Evolutionary conservation across 2,329 filamentous ascomycete genomes (phyloP).

Genomic region (Thermoascus crustaceus): DNA sequence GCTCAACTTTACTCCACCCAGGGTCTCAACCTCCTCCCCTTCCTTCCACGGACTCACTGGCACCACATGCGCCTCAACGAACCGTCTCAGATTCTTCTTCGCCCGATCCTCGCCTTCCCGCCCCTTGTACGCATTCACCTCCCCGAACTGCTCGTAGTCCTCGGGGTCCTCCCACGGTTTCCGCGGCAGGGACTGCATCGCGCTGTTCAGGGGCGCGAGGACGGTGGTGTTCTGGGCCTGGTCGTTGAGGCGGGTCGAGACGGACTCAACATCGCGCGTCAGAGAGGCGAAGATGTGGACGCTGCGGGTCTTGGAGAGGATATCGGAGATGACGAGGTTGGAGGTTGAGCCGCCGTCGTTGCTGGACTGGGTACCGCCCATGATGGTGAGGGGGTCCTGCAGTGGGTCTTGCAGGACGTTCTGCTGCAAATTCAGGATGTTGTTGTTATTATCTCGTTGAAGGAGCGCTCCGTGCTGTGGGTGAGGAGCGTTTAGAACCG

Average conservation of each 20-base stretch:
- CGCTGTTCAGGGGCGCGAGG: constrained; percentile 77
- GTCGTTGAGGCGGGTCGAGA: constrained; percentile 62
- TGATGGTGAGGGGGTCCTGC: constrained; percentile 16
- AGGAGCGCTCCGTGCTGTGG: constrained; percentile 10
- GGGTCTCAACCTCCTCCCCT: constrained; percentile 56
- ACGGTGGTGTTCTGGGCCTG: constrained; percentile 65
- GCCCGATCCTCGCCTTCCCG: constrained; percentile 67
- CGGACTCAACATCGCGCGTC: constrained; percentile 63
- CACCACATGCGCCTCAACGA: constrained; percentile 81
- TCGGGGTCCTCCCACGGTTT: constrained; percentile 65
- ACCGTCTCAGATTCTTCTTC: constrained; percentile 63
- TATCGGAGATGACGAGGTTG: constrained; percentile 68
- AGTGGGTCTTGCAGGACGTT: constrained; percentile 16
- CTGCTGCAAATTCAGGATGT: too few relatives aligned
- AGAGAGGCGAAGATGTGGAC: constrained; percentile 82
- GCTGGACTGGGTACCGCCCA: constrained; percentile 15
- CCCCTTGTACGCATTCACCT: constrained; percentile 63
- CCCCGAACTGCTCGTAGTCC: constrained; percentile 62
- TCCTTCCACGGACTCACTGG: constrained; percentile 66
- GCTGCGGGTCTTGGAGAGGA: constrained; percentile 67
- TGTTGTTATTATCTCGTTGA: constrained; percentile 8
- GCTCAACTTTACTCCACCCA: constrained; percentile 66
- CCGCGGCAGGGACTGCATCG: constrained; percentile 65
- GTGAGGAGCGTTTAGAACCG: constrained; percentile 11
- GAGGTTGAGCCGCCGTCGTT: constrained; percentile 18